Base-by-base conservation (phyloP, 2,329 filamentous ascomycete species). In the Xylaria sp. region DNA sequence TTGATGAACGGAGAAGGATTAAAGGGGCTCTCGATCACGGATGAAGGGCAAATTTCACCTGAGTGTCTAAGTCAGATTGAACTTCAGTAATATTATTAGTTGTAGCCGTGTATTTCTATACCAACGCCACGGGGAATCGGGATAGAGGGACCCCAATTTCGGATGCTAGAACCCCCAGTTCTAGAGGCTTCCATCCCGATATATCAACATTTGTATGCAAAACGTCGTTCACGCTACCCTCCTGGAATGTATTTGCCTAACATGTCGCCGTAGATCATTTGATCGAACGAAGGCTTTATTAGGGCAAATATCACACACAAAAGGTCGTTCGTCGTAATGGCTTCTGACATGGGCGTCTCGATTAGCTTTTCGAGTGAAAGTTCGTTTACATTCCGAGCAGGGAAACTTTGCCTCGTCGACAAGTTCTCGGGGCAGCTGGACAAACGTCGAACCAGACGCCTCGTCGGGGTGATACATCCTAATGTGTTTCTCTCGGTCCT, bases 321-420 rank as follows among this genome's bases (percentile, higher is more conserved):
- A 77, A 1, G 78, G 78, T n/a, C 73, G 70, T 43, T 76, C 66
- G 1, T 78, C 80, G n/a, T 75, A 76, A 65, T 83, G 81, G 28
- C 77, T 79, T 8, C 76, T 71, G 53, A 77, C 71, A 63, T 83
- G 81, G 0, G 77, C 75, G 5, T 74, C 75, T 2, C 77, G 72
- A 45, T 78, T 79, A 13, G 77, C 76, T 28, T 77, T 79, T 2
- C 81, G 75, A 20, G 80, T 82, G 58, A 82, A 83, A 0, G 65
- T 76, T 62, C 79, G 80, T 0, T 72, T 65, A 61, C 82, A 83
- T 1, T 78, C 72, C 0, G 70, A 61, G 53, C 81, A 84, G 12
- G 68, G 57, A 50, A 77, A 77, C 12, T 68, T 74, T 25, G 69
- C 32, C n/a, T 72, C 67, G 10, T 70, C 59, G 52, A 60, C 62